phyloP scores from a whole-genome alignment of 2,329 filamentous ascomycete genomes.

The Neopestalotiopsis clavispora region DNA sequence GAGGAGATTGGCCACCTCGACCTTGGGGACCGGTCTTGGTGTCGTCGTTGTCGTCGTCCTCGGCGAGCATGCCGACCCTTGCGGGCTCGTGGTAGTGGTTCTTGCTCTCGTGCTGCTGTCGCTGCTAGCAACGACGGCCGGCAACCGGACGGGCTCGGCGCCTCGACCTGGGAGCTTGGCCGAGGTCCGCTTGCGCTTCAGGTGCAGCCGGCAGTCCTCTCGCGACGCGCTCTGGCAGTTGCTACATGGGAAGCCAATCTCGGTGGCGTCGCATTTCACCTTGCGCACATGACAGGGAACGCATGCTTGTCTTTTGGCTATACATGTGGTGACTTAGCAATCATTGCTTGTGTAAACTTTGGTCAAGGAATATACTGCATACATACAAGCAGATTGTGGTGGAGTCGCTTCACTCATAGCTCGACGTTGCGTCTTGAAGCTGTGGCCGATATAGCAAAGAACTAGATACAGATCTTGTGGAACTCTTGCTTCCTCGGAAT shows the following conservation, averaged over 20 bases:
- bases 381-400: neutral
- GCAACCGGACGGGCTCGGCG: neutral
- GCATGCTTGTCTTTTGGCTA: conserved; percentile 3
- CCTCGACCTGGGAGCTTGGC: conserved; percentile 7
- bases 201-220: conserved; percentile 15
- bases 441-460: neutral
- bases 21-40: conserved; percentile 12
- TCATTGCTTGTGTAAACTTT: neutral
- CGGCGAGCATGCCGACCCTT: conserved; percentile 9
- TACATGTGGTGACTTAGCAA: neutral
- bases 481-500: too few relatives aligned
- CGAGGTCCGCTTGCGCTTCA: conserved; percentile 15
- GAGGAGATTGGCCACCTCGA: neutral
- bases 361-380: neutral
- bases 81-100: neutral
- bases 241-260: conserved; percentile 17
- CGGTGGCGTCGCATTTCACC: conserved; percentile 18
- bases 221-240: conserved; percentile 14
- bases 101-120: too few relatives aligned
- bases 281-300: conserved; percentile 14
- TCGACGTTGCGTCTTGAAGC: neutral
- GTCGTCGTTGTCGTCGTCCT: neutral
- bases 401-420: neutral
- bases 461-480: neutral
- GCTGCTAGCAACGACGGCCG: neutral